Conservation (phyloP, 192 early-diverging fungal species). For the Rhizoclosmatium globosum region DNA sequence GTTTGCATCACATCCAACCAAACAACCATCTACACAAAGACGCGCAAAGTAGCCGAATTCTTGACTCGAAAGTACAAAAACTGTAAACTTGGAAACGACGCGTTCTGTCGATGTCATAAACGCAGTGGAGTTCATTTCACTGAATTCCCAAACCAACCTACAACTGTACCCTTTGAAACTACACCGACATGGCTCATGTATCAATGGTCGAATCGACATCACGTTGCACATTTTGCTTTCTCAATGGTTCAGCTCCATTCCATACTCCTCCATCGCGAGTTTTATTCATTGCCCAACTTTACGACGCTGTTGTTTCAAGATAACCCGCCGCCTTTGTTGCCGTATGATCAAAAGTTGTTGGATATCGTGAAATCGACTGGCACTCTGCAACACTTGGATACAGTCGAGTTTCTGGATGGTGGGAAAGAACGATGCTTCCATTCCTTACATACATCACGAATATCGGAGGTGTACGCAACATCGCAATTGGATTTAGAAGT, state of each 20-base stretch:
- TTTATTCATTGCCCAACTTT: background rate
- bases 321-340: background rate
- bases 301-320: constrained; percentile 10
- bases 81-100: background rate
- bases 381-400: too few relatives aligned
- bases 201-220: constrained; percentile 5
- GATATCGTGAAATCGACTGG: background rate
- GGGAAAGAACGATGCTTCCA: background rate
- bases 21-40: constrained; percentile 12
- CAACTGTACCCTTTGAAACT: background rate
- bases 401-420: background rate
- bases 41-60: background rate
- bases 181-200: constrained; percentile 7
- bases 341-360: background rate
- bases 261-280: background rate
- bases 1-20: constrained; percentile 9
- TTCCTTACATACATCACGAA: background rate
- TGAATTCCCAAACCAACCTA: background rate
- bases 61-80: background rate
- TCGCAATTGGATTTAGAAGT: background rate
- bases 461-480: constrained; percentile 7
- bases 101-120: constrained; percentile 16
- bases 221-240: constrained; percentile 20
- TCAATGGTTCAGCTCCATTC: constrained; percentile 9
- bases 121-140: background rate